Percentiles rank a stretch among this genome's conserved stretches.
Conservation (phyloP, 352 stramenopile genomes). For the Pythium insidiosum region DNA sequence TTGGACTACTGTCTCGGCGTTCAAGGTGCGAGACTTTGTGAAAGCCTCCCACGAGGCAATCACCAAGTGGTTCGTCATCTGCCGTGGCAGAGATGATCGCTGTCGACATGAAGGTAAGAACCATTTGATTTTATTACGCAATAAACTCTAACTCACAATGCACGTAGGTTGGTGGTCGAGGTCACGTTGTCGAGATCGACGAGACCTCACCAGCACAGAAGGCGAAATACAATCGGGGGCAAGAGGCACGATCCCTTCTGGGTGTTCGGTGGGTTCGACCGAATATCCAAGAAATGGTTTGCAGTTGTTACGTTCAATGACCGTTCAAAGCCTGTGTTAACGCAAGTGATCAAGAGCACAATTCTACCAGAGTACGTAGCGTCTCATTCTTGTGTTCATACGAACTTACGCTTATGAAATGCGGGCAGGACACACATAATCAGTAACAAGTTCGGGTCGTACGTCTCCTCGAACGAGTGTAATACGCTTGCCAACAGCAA, state of each 20-base stretch:
- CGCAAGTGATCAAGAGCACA: not conserved
- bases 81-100: too few relatives aligned
- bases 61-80: too few relatives aligned
- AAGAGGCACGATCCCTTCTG: slow-evolving; percentile 11
- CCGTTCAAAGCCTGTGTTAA: slow-evolving; percentile 12
- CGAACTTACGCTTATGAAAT: not conserved
- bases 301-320: slow-evolving; percentile 9
- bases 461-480: slow-evolving; percentile 7
- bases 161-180: slow-evolving; percentile 11
- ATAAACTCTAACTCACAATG: too few relatives aligned
- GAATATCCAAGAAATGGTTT: slow-evolving; percentile 16
- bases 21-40: too few relatives aligned
- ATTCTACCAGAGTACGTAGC: not conserved
- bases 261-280: slow-evolving; percentile 22
- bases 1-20: too few relatives aligned
- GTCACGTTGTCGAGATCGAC: slow-evolving; percentile 22
- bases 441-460: slow-evolving; percentile 16
- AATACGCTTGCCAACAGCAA: slow-evolving; percentile 2
- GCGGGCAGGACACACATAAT: slow-evolving; percentile 5
- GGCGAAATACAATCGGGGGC: slow-evolving; percentile 15
- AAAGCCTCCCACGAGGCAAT: too few relatives aligned
- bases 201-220: slow-evolving; percentile 20
- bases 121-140: too few relatives aligned
- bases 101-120: too few relatives aligned
- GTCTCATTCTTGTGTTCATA: not conserved